Evolutionary conservation across 2,329 filamentous ascomycete genomes (phyloP).

Genomic region (Polychaeton citri): DNA sequence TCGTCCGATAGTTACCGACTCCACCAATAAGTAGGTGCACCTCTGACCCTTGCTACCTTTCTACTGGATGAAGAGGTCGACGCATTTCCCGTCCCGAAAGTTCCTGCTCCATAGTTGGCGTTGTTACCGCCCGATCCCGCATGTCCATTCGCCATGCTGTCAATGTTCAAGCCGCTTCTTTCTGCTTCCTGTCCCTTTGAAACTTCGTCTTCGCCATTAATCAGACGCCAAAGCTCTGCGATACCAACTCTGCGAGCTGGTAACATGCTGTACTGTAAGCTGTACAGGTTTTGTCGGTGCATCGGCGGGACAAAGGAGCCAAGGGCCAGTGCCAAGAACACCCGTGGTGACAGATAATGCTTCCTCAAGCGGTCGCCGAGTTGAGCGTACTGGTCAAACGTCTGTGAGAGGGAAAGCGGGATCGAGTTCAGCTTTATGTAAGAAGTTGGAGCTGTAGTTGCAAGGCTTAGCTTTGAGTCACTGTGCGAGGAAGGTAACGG

Average conservation of each 20-base stretch:
- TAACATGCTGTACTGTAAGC: slow-evolving; percentile 94
- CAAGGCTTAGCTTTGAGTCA: not conserved
- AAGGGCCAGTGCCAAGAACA: slow-evolving; percentile 75
- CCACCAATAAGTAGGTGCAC: not conserved
- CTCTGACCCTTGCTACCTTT: not conserved
- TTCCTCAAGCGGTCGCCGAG: slow-evolving; percentile 84
- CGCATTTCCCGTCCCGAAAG: not conserved
- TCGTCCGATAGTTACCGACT: not conserved
- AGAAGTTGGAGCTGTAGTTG: slow-evolving; percentile 48
- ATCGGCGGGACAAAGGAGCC: slow-evolving; percentile 92
- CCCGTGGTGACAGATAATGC: slow-evolving; percentile 82
- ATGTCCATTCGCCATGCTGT: not conserved
- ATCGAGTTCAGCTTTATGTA: slow-evolving; percentile 86
- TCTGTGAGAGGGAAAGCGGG: slow-evolving; percentile 76
- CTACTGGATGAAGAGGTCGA: not conserved
- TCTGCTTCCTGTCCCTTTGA: not conserved
- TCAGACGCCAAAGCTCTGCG: slow-evolving; percentile 61
- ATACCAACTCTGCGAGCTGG: slow-evolving; percentile 70
- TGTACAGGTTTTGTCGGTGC: slow-evolving; percentile 87
- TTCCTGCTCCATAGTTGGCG: not conserved
- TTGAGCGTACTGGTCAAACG: slow-evolving; percentile 96
- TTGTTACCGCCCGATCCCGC: not conserved
- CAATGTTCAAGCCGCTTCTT: not conserved
- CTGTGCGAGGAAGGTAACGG: slow-evolving; percentile 9
- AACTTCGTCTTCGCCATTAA: slow-evolving; percentile 7